Evolutionary conservation across 257 asterid genomes (phyloP), one percentile per base, ranked within the genome.

Genomic region (Gentiana dahurica): DNA sequence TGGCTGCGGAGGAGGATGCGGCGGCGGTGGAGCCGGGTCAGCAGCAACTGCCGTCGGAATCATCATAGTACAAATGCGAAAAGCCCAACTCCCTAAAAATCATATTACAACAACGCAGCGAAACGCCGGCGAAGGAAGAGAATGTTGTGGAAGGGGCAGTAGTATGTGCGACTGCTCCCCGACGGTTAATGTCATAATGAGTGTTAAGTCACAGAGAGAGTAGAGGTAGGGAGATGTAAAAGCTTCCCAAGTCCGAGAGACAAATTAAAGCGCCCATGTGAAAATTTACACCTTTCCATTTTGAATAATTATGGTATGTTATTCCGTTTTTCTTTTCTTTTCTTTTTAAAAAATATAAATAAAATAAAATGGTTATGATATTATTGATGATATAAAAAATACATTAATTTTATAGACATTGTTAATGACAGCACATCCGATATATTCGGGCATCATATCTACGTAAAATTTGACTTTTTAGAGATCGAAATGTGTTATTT

Each of bases 21-120:
- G 88, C 57, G 96, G 95, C 39, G 86, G 89, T 56, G 83, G 73
- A 15, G 62, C 70, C 24, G 62, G 86, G 2, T 80, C 69, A 72
- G 90, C 94, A 78, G 85, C 92, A 39, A 65, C 63, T 35, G 84
- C 73, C 59, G 81, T 83, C 75, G 91, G 72, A 85, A 83, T 89
- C 97, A 83, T 89, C 97, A 13, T 67, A 66, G 54, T 59, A 54
- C 58, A 24, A 24, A 24, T 24, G 24, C 24, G 63, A 63, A 68
- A 66, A 73, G 73, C 75, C 57, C 69, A 76, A 67, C 73, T 71
- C 66, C 72, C 39, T 64, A 66, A 45, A 65, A 70, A 60, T 68
- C 76, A 77, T 73, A 63, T 63, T 59, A 67, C 64, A 37, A 6
- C 49, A 38, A 69, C 51, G 10, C 54, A 49, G 36, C 5, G 36